Evolutionary conservation across 768 basidiomycete species (phyloP), one percentile per base, ranked within the genome.

Genomic region (Ramaria rubella): DNA sequence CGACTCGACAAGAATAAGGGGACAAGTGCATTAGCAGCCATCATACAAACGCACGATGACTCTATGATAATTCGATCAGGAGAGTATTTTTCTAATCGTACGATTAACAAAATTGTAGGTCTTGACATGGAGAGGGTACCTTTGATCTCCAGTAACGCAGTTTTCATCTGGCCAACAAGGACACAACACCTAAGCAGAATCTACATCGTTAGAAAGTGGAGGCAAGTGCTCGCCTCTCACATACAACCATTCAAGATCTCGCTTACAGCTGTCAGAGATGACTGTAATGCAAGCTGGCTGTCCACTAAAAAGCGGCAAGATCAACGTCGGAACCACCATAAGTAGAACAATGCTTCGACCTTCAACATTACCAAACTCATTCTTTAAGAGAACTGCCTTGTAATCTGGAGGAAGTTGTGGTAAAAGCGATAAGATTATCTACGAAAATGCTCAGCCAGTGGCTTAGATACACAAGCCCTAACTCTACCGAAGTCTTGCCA

Each of bases 231-330:
- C n/a, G 49, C 36, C 52, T 61, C 83, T 70, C 62, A 94, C 93
- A 95, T 83, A 78, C 93, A 96, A n/a, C 93, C 94, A 69, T 95
- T 96, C 61, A 94, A 70, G 52, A 97, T 96, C 70, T 97, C 94
- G 63, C 85, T 90, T 56, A 97, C 93, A 1, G 89, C 92, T 17
- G 90, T 73, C 42, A 97, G 72, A 50, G 83, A 86, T 1, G 87
- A 90, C 64, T 94, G 86, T 58, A 84, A 79, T 14, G 92, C 93
- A 15, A 97, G 81, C 61, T 94, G 84, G 62, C 91, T 94, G 66
- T 97, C 94, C 49, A 97, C 94, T 89, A 58, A n/a, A 50, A 55
- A 15, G 56, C 17, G 8, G 34, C 11, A 42, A 17, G 6, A 42
- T 52, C 19, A 52, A 19, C 6, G 19, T 12, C 19, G n/a, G 31